These are phyloP conservation scores for Venturia pyrina DNA, from an alignment of 2,329 filamentous ascomycete genomes.

Conservation along the genomic window DNA sequence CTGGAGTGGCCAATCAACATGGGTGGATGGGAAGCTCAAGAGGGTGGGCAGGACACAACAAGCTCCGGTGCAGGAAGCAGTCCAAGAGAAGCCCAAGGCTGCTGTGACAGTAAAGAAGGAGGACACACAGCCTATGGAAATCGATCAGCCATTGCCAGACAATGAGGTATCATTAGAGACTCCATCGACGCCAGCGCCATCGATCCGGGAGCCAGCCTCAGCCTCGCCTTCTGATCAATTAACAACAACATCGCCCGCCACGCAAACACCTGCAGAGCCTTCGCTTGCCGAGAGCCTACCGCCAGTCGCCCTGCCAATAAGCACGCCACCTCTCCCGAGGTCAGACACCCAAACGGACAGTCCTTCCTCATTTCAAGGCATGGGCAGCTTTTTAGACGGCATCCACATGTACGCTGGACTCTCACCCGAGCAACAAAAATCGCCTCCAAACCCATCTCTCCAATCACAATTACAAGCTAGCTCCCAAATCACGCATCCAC, in stretches of 20 bases:
- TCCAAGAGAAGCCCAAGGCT: constrained; percentile 22
- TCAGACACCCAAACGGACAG: not conserved
- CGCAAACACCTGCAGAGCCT: constrained; percentile 1
- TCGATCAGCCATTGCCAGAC: not conserved
- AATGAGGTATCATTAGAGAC: not conserved
- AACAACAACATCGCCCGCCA: not conserved
- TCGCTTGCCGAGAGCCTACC: constrained; percentile 10
- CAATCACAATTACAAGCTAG: not conserved
- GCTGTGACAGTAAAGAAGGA: constrained; percentile 2
- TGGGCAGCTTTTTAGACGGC: not conserved
- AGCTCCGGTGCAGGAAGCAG: constrained; percentile 20
- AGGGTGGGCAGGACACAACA: constrained; percentile 47
- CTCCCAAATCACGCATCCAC: constrained; percentile 8
- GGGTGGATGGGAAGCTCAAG: constrained; percentile 65
- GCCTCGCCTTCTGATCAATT: not conserved
- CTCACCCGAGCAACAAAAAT: not conserved
- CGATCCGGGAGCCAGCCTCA: not conserved
- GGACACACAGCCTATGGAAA: not conserved
- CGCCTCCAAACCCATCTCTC: not conserved
- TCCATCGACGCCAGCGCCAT: not conserved
- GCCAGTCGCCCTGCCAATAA: not conserved
- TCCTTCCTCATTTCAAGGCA: not conserved
- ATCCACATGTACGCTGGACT: not conserved
- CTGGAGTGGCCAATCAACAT: constrained; percentile 85
- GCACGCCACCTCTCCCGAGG: not conserved